Percentiles rank a stretch among this genome's conserved stretches.
Conservation (phyloP, 2,329 filamentous ascomycete genomes). For the Phialophora expanda region DNA sequence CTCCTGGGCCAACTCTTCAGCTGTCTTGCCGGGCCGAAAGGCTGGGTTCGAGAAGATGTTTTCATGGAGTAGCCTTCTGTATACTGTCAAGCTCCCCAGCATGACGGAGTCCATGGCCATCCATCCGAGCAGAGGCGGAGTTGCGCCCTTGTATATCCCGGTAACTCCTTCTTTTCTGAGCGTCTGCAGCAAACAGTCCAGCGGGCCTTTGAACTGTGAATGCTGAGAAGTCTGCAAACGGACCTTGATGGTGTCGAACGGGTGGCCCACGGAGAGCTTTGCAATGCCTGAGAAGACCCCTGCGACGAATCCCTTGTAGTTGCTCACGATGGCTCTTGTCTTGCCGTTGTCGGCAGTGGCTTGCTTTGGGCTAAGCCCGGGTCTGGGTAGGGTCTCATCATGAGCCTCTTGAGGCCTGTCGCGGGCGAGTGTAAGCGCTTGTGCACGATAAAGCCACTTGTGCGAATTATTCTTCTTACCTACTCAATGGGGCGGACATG, state of each 20-base stretch:
- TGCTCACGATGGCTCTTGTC: slow-evolving; percentile 44
- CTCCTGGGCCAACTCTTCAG: slow-evolving; percentile 34
- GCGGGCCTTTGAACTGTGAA: slow-evolving; percentile 79
- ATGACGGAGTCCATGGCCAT: slow-evolving; percentile 97
- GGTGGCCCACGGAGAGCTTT: slow-evolving; percentile 65
- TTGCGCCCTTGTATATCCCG: slow-evolving; percentile 93
- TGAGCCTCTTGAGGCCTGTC: slow-evolving; percentile 20
- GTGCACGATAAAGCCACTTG: background rate
- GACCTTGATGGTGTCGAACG: slow-evolving; percentile 97
- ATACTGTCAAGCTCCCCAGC: slow-evolving; percentile 89
- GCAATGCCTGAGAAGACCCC: slow-evolving; percentile 95
- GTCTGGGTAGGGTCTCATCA: slow-evolving; percentile 3
- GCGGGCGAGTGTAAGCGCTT: slow-evolving; percentile 9
- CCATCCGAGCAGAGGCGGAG: slow-evolving; percentile 91
- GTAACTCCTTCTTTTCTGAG: slow-evolving; percentile 80
- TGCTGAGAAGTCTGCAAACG: slow-evolving; percentile 84
- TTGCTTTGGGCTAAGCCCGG: background rate
- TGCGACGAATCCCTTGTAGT: slow-evolving; percentile 95
- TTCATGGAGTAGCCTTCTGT: slow-evolving; percentile 81
- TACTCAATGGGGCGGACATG: slow-evolving; percentile 28
- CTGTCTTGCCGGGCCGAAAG: slow-evolving; percentile 45
- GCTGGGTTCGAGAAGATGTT: slow-evolving; percentile 70
- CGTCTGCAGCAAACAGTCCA: slow-evolving; percentile 85
- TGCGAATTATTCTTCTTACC: slow-evolving; percentile 9
- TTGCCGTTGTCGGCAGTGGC: slow-evolving; percentile 3